Conservation (phyloP, 2,329 filamentous ascomycete species). For the Ophiostoma fasciatum region DNA sequence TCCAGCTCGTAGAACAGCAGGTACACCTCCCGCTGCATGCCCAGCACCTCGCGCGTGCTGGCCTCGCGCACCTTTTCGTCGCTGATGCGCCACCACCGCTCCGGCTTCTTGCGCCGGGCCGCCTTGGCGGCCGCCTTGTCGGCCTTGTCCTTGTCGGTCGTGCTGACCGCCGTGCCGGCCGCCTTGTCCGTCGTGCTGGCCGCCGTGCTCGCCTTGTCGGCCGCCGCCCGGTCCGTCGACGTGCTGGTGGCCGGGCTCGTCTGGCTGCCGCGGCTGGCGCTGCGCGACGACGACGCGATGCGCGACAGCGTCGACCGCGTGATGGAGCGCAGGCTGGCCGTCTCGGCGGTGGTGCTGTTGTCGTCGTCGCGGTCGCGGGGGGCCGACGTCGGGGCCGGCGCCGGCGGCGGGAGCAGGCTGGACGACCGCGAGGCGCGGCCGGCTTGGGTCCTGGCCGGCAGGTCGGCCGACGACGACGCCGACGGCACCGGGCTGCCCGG, state of each 20-base stretch:
- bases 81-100: slow-evolving; percentile 95
- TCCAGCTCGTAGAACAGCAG: slow-evolving; percentile 91
- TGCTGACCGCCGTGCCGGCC: not conserved
- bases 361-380: slow-evolving; percentile 12
- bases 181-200: not conserved
- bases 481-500: slow-evolving; percentile 28
- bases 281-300: slow-evolving; percentile 24
- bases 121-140: slow-evolving; percentile 9
- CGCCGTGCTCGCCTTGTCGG: not conserved
- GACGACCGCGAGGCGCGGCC: slow-evolving; percentile 1
- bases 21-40: slow-evolving; percentile 94
- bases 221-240: not conserved
- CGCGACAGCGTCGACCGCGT: slow-evolving; percentile 38
- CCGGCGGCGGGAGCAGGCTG: slow-evolving; percentile 3
- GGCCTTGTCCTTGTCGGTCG: slow-evolving; percentile 1
- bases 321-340: slow-evolving; percentile 38
- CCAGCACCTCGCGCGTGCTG: slow-evolving; percentile 78
- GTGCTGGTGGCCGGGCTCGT: not conserved
- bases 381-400: slow-evolving; percentile 15
- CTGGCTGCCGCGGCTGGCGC: slow-evolving; percentile 16
- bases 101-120: slow-evolving; percentile 28
- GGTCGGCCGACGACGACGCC: slow-evolving; percentile 31
- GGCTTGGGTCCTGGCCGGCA: slow-evolving; percentile 15
- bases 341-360: slow-evolving; percentile 26
- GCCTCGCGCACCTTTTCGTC: slow-evolving; percentile 94